A percentile compares a stretch with the other conserved stretches of the same genome.
These are phyloP conservation scores for Beauveria scarabaeidicola DNA, from an alignment of 2,329 filamentous ascomycete genomes.

Conservation along the genomic window DNA sequence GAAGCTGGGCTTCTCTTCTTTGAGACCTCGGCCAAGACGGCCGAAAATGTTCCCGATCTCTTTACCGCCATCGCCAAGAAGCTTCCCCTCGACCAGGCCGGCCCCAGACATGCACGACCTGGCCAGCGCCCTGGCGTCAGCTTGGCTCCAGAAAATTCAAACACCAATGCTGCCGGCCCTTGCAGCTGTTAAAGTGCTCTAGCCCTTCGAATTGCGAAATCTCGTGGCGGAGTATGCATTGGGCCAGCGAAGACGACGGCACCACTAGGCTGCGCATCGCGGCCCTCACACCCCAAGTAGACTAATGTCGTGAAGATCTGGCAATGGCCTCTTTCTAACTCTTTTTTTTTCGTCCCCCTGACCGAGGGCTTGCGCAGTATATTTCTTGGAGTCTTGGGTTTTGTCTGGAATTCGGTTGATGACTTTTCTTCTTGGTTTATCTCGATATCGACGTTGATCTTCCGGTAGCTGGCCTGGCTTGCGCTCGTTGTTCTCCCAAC, in stretches of 20 bases:
- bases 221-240: neutral
- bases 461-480: conserved; percentile 2
- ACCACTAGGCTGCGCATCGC: neutral
- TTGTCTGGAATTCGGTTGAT: conserved; percentile 29
- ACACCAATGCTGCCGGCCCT: conserved; percentile 46
- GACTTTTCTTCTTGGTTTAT: conserved; percentile 20
- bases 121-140: conserved; percentile 53
- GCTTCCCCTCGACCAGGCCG: conserved; percentile 88
- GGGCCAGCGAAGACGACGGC: neutral
- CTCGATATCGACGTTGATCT: conserved; percentile 15
- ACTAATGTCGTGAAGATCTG: conserved; percentile 8
- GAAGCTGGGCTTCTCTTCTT: conserved; percentile 96
- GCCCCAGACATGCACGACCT: conserved; percentile 74
- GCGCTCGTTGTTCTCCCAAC: neutral
- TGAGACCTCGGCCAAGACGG: conserved; percentile 95
- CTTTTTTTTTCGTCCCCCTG: conserved; percentile 15
- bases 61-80: conserved; percentile 99
- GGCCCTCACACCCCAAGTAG: neutral
- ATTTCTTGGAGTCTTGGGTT: conserved; percentile 33
- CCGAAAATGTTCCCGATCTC: conserved; percentile 89
- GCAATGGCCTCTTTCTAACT: neutral
- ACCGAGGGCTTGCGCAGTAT: conserved; percentile 23
- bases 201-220: neutral
- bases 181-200: conserved; percentile 42
- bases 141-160: conserved; percentile 47